Base-by-base conservation (phyloP, 1,139 yeast species). In the Ogataea hybrid region DNA sequence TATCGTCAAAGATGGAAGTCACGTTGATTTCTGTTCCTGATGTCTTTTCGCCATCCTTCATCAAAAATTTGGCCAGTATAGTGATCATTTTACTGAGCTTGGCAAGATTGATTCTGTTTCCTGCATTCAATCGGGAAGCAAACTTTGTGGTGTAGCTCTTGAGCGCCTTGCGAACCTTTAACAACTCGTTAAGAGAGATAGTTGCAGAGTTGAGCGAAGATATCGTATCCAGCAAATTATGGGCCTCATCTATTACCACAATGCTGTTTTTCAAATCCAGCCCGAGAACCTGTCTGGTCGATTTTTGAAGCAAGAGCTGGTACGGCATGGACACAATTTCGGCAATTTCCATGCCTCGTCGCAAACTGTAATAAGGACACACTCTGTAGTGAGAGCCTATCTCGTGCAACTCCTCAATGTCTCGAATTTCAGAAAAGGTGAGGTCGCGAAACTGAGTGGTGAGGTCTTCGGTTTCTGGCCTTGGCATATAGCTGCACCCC, bases 181-280 rank as follows among this genome's bases (percentile, higher is more conserved):
- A 44, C 10, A 86, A 65, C 23, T 85, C 90, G 0, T 53, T 43
- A 1, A 69, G 54, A 0, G 84, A 69, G 1, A 90, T 67, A 3
- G 75, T 62, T 1, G 79, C 73, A 0, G 96, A 87, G 54, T 84
- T 75, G 48, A 90, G 67, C 1, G 85, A 68, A 1, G 83, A 76
- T 4, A 90, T 79, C 0, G 90, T 81, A 52, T 89, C 97, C 25
- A 89, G 60, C 31, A 90, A 66, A 58, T 90, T 90, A 59, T 90
- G 98, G 0, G 97, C 97, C 58, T 90, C 98, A 59, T 90, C 98
- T 28, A 90, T 82, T 3, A 92, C 75, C 1, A 92, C 77, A 6
- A 90, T 75, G 0, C 92, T 73, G 46, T 79, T 74, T 39, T 74
- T 71, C 12, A 90, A 58, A 37, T 81, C 71, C 5, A 90, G 59